Evolutionary conservation across 1,139 yeast genomes (phyloP).

Genomic region (Scheffersomyces illinoinensis): DNA sequence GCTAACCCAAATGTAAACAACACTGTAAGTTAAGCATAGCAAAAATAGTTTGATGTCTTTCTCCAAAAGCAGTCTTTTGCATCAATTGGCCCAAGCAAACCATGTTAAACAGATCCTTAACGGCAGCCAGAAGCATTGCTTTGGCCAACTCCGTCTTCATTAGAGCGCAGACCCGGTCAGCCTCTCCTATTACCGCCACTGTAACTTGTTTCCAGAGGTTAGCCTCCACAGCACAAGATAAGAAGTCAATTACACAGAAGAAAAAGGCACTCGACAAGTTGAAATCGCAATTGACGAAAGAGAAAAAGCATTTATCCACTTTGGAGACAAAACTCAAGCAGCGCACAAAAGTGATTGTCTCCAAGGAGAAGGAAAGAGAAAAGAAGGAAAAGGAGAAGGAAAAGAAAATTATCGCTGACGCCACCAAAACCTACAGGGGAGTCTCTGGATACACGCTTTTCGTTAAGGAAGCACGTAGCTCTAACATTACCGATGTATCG

Average conservation of each 20-base stretch:
- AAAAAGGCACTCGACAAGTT: slow-evolving; percentile 13
- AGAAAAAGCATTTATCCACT: slow-evolving; percentile 20
- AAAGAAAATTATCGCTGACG: slow-evolving; percentile 21
- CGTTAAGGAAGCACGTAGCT: slow-evolving; percentile 23
- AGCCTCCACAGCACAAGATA: slow-evolving; percentile 5
- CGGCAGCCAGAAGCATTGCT: neutral
- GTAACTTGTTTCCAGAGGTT: neutral
- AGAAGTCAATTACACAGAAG: slow-evolving; percentile 8
- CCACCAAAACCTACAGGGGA: slow-evolving; percentile 28
- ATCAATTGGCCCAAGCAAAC: neutral
- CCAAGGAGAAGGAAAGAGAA: slow-evolving; percentile 13
- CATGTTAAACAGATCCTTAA: neutral
- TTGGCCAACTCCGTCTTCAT: neutral
- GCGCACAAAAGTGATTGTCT: slow-evolving; percentile 15
- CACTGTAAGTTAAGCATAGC: neutral
- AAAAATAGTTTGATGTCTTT: neutral
- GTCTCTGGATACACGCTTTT: slow-evolving; percentile 31
- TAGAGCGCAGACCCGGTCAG: neutral
- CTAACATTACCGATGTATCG: slow-evolving; percentile 18
- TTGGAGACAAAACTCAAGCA: slow-evolving; percentile 21
- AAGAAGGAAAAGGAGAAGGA: slow-evolving; percentile 17
- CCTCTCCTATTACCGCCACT: neutral
- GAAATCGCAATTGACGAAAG: slow-evolving; percentile 22
- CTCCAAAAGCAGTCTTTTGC: neutral
- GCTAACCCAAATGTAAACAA: neutral